Evolutionary conservation across 2,329 filamentous ascomycete species (phyloP).

Genomic region (Fusarium hostae): DNA sequence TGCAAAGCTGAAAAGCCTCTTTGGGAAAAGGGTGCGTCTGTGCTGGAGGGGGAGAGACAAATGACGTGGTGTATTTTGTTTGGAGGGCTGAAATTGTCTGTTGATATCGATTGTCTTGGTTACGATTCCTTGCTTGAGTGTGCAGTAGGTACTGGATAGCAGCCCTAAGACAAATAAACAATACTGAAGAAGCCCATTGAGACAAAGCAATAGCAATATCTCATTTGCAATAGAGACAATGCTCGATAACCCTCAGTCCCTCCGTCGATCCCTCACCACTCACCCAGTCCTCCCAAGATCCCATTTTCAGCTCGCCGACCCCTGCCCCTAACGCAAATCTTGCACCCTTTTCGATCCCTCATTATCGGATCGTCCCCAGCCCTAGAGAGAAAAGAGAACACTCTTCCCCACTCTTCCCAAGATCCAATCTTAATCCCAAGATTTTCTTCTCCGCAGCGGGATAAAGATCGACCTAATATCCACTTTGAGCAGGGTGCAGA

Average conservation of each 20-base stretch:
- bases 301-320: conserved; percentile 25
- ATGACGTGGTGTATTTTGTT: conserved; percentile 26
- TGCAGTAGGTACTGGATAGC: background rate
- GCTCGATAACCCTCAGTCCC: background rate
- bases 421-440: conserved; percentile 15
- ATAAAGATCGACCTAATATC: conserved; percentile 8
- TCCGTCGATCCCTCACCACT: conserved; percentile 4
- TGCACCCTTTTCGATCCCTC: conserved; percentile 10
- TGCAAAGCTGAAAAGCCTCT: conserved; percentile 31
- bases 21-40: conserved; percentile 21
- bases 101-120: background rate
- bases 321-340: conserved; percentile 12
- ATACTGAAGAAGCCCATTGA: background rate
- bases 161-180: background rate
- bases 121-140: background rate
- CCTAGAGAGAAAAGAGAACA: background rate
- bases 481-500: conserved; percentile 1
- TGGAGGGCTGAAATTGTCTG: background rate
- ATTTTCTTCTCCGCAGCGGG: conserved; percentile 6
- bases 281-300: conserved; percentile 4
- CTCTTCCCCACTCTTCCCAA: conserved; percentile 12
- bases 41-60: background rate
- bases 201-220: background rate
- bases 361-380: background rate
- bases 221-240: background rate